Conservation (phyloP, 176 grass and related monocot genomes). For the Rhynchospora pubera region DNA sequence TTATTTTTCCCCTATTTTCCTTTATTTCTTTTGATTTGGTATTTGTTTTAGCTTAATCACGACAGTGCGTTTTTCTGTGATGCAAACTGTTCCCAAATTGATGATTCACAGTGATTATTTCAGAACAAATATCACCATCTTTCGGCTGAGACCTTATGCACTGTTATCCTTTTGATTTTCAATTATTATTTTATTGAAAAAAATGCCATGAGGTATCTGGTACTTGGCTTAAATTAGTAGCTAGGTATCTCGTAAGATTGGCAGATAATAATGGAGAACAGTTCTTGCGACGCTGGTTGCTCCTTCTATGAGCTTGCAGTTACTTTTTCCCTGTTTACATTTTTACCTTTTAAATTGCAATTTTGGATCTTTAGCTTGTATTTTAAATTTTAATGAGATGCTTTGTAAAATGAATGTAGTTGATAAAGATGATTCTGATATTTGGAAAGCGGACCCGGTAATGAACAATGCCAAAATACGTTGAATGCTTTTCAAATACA, state of each 20-base stretch:
- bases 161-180: neutral
- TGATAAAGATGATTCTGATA: no score
- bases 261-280: conserved; percentile 24
- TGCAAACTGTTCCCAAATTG: conserved; percentile 13
- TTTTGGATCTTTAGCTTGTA: neutral
- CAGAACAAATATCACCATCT: conserved; percentile 34
- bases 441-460: no score
- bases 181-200: neutral
- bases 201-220: conserved; percentile 49
- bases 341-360: neutral
- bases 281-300: conserved; percentile 43
- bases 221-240: conserved; percentile 19
- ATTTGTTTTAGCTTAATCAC: neutral
- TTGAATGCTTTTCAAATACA: no score
- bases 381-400: neutral
- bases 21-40: neutral
- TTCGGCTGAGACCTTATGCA: conserved; percentile 36
- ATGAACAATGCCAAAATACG: no score
- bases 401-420: neutral
- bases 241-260: conserved; percentile 33
- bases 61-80: conserved; percentile 20
- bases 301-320: conserved; percentile 36
- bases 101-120: conserved; percentile 30
- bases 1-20: neutral
- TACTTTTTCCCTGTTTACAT: conserved; percentile 39